These are phyloP conservation scores for Phytophthora citrophthora DNA, from an alignment of 352 stramenopile genomes.

Conservation along the genomic window DNA sequence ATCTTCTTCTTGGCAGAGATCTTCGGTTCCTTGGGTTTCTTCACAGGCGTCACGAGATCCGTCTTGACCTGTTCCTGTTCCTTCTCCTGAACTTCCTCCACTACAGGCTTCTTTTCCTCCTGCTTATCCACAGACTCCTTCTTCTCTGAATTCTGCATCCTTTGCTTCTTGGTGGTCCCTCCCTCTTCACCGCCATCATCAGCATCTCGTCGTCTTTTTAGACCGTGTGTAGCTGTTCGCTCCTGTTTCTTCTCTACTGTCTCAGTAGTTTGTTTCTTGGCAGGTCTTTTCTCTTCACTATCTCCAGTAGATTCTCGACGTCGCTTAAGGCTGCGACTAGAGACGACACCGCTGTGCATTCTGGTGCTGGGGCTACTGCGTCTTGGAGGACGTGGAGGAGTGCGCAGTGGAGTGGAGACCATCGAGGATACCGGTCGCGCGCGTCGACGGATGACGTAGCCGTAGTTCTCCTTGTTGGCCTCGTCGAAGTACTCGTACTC, in stretches of 20 bases:
- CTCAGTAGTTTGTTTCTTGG: slow-evolving; percentile 27
- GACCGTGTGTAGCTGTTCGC: not conserved
- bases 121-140: not conserved
- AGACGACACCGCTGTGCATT: slow-evolving; percentile 14
- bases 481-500: slow-evolving; percentile 53
- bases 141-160: not conserved
- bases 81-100: not conserved
- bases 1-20: slow-evolving; percentile 39
- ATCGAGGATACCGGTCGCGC: slow-evolving; percentile 5
- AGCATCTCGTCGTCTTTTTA: slow-evolving; percentile 12
- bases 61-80: slow-evolving; percentile 4
- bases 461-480: slow-evolving; percentile 76
- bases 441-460: slow-evolving; percentile 52
- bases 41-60: slow-evolving; percentile 27
- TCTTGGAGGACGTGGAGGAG: slow-evolving; percentile 30
- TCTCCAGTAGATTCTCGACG: slow-evolving; percentile 19
- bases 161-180: slow-evolving; percentile 13
- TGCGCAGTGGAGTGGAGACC: slow-evolving; percentile 2
- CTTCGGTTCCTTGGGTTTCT: slow-evolving; percentile 35
- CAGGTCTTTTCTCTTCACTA: slow-evolving; percentile 5
- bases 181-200: slow-evolving; percentile 10
- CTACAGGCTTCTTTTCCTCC: not conserved
- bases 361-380: slow-evolving; percentile 10
- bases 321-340: slow-evolving; percentile 15
- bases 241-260: slow-evolving; percentile 4